These are phyloP conservation scores for Phaeosphaeria sp. DNA, from an alignment of 2,329 filamentous ascomycete genomes.

Conservation along the genomic window DNA sequence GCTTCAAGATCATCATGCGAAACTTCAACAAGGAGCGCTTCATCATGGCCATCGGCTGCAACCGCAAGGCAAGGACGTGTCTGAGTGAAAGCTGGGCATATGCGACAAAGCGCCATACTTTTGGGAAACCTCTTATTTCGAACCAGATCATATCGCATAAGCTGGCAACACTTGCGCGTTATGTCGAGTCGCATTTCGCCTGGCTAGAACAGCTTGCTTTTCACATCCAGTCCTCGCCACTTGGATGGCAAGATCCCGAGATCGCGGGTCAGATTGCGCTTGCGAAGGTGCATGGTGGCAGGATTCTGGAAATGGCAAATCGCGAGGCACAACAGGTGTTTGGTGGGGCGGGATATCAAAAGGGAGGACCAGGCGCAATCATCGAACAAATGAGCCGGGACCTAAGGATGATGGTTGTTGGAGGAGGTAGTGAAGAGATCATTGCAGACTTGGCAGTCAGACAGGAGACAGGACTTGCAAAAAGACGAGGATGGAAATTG, in stretches of 20 bases:
- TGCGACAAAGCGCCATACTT: conserved; percentile 62
- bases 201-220: conserved; percentile 68
- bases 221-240: conserved; percentile 55
- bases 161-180: conserved; percentile 63
- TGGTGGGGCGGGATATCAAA: conserved; percentile 61
- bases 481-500: conserved; percentile 54
- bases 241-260: conserved; percentile 48
- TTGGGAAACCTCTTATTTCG: conserved; percentile 63
- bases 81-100: conserved; percentile 61
- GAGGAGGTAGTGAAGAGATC: conserved; percentile 62
- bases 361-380: conserved; percentile 55
- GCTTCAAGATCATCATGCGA: conserved; percentile 65
- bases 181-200: conserved; percentile 67
- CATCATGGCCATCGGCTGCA: conserved; percentile 62
- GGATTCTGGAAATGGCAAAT: conserved; percentile 58
- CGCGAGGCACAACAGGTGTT: conserved; percentile 63
- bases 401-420: conserved; percentile 61
- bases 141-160: conserved; percentile 67
- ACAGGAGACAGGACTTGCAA: conserved; percentile 52
- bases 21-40: conserved; percentile 63
- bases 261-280: conserved; percentile 50
- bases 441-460: conserved; percentile 60
- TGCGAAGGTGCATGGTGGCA: conserved; percentile 59
- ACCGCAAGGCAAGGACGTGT: conserved; percentile 64
- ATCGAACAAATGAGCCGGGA: conserved; percentile 63